Evolutionary conservation across 148 eudicot genomes (phyloP).

Genomic region (Dysphania ambrosioides): DNA sequence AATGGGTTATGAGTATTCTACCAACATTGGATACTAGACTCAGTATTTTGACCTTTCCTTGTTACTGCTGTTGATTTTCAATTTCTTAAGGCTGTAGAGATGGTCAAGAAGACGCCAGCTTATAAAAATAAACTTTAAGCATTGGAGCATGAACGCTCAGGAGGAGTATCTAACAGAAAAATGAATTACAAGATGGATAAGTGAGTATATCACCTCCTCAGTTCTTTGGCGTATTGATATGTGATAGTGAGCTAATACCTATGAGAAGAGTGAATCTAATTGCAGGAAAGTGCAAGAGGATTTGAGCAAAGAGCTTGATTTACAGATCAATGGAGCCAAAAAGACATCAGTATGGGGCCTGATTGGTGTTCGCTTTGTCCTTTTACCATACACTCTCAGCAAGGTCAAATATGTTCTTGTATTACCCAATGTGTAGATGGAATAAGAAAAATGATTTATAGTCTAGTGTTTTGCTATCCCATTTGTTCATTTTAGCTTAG

Average conservation of each 20-base stretch:
- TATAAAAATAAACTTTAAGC: conserved; percentile 82
- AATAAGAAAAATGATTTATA: not conserved
- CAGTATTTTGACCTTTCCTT: not conserved
- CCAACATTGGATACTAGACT: not conserved
- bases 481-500: not conserved
- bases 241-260: not conserved
- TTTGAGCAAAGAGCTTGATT: conserved; percentile 86
- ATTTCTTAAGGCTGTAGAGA: conserved; percentile 70
- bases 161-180: conserved; percentile 70
- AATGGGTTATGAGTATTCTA: not conserved
- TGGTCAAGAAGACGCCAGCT: conserved; percentile 92
- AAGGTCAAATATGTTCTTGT: conserved; percentile 45
- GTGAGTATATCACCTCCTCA: conserved; percentile 35
- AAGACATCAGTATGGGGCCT: conserved; percentile 87
- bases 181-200: conserved; percentile 64
- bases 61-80: not conserved
- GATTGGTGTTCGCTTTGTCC: conserved; percentile 64
- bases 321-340: conserved; percentile 95
- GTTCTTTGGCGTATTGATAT: not conserved
- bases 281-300: conserved; percentile 73
- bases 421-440: not conserved
- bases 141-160: conserved; percentile 84
- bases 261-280: conserved; percentile 8
- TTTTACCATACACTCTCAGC: conserved; percentile 74
- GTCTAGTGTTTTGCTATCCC: not conserved